These are phyloP conservation scores for Ambrosia artemisiifolia DNA, from an alignment of 129 eudicot species.

Conservation along the genomic window DNA sequence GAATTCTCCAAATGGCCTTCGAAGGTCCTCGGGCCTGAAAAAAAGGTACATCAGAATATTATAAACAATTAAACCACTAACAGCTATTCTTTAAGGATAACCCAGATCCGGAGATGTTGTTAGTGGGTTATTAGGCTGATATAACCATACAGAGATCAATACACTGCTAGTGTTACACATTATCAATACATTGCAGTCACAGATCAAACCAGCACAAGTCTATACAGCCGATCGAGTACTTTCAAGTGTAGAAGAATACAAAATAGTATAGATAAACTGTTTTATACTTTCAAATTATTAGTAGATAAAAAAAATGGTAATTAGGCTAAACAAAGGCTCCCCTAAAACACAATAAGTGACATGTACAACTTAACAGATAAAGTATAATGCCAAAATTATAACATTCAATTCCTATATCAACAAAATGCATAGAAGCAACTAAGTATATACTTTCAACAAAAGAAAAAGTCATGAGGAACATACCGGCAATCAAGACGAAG, in stretches of 20 bases:
- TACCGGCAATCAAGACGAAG: constrained; percentile 94
- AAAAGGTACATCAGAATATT: not conserved
- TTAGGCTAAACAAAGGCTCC: not conserved
- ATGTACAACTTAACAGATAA: not conserved
- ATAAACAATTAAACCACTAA: not conserved
- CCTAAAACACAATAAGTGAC: not conserved
- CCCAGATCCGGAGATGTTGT: not conserved
- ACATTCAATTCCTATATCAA: not conserved
- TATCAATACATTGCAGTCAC: not conserved
- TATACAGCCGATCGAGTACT: not conserved
- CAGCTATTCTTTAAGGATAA: not conserved
- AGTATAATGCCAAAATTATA: not conserved
- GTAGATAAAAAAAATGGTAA: not conserved
- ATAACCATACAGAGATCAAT: not conserved
- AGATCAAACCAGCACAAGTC: not conserved
- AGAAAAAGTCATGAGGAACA: not conserved
- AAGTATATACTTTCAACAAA: too few species aligned
- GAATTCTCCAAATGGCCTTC: constrained; percentile 79
- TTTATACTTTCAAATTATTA: not conserved
- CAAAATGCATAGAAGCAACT: not conserved
- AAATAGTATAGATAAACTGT: not conserved
- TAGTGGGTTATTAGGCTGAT: not conserved
- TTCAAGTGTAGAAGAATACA: too few species aligned
- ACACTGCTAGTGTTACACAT: not conserved
- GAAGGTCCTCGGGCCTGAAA: constrained; percentile 81